phyloP scores from a whole-genome alignment of 345 rosid genomes.

The Raphanus sativus region DNA sequence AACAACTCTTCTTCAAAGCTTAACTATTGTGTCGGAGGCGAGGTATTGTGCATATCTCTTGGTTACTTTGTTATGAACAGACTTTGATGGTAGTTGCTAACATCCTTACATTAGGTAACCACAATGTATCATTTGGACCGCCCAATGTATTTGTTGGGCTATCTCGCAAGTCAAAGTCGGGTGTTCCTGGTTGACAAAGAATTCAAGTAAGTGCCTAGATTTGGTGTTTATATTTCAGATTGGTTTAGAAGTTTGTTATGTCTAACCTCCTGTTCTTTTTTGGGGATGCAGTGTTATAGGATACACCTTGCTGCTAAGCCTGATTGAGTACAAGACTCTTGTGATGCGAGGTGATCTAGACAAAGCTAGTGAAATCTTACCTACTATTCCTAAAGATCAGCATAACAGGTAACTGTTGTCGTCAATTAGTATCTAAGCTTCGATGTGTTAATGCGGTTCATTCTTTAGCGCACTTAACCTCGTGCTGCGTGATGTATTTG shows the following conservation, averaged over 20 bases:
- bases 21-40: constrained; percentile 99
- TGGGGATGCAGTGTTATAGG: constrained; percentile 65
- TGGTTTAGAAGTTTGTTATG: constrained; percentile 20
- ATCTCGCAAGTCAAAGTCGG: constrained; percentile 96
- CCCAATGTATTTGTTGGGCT: constrained; percentile 98
- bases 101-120: constrained; percentile 58
- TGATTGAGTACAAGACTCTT: constrained; percentile 93
- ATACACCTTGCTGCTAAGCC: constrained; percentile 77
- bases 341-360: constrained; percentile 93
- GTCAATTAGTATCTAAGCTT: constrained; percentile 11
- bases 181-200: constrained; percentile 97
- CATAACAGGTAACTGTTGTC: constrained; percentile 62
- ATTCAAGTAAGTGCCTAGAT: constrained; percentile 68
- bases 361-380: constrained; percentile 75
- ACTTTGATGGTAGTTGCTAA: not conserved
- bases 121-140: constrained; percentile 99
- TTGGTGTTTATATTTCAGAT: constrained; percentile 13
- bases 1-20: constrained; percentile 98
- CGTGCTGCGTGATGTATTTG: not conserved
- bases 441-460: not conserved
- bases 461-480: not conserved
- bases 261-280: constrained; percentile 3
- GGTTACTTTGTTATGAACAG: constrained; percentile 18
- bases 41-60: constrained; percentile 53
- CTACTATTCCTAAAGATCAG: constrained; percentile 83